Base-by-base conservation (phyloP, 2,329 filamentous ascomycete genomes). In the Cladosporium sp. region DNA sequence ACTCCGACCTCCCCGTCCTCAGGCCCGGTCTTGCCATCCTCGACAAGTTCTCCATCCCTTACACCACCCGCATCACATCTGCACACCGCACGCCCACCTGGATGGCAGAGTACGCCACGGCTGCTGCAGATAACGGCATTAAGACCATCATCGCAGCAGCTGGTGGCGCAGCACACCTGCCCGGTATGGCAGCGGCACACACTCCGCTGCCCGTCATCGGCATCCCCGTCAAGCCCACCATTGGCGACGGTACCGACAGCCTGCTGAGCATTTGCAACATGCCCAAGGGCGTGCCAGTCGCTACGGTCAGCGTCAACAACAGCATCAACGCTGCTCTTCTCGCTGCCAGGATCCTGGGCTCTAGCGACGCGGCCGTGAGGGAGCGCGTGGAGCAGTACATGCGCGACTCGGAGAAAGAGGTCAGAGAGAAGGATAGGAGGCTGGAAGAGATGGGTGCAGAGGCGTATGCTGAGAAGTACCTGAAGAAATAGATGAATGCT, bases 61-160 rank as follows among this genome's bases (percentile, higher is more conserved):
- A 82, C 71, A 81, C 85, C 6, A 77, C 83, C 13, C 82, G 82
- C 63, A 91, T 93, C 64, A 91, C 87, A 0, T 91, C 87, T 2
- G 89, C 89, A 0, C 76, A 78, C 63, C 71, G 76, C 48, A 78
- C 76, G 0, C 75, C 75, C 2, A 65, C 72, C 61, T 72, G 69
- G 68, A 75, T 78, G 63, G 70, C 70, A 43, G 61, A 66, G 3
- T 78, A 71, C 61, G 73, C 72, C 41, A 70, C 70, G 43, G 44
- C 58, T 7, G 75, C 74, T 2, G 59, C 67, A 0, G 52, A 55
- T 4, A 63, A 64, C 1, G 68, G 67, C 4, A 63, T 77, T 56
- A 66, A 69, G 52, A 70, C 74, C 57, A 74, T 77, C 66, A 78
- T 78, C 57, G 73, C 73, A 13, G 71, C 71, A 4, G 72, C 72